Base-by-base conservation (phyloP, 257 asterid species). In the Przewalskia tangutica region DNA sequence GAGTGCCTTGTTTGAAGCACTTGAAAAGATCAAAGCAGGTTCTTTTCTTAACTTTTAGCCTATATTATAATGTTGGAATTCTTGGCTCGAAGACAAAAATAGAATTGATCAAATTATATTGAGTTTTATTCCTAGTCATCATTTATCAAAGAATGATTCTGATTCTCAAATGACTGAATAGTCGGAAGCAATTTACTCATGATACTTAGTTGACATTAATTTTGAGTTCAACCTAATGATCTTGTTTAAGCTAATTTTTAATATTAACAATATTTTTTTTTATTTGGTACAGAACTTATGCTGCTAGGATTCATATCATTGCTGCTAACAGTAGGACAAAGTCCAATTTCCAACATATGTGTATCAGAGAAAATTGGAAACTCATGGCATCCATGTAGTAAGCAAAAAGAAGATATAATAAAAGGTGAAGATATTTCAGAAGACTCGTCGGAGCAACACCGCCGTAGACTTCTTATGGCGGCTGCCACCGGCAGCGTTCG, bases 21-120 rank as follows among this genome's bases (percentile, higher is more conserved):
- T 95, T 5, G 99, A 93, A 58, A 95, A 93, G 90, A 84, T 95
- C 67, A 95, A 95, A 86, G 82, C 98, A 83, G 99, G 99, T 93
- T 82, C 16, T 7, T 9, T 13, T 44, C 42, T 46, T 64, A 12
- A 44, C 3, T 20, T 18, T 79, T 60, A 18, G 23, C 38, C 20
- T 36, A 4, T 44, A 42, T 5, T 23, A 16, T 11, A 38, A n/a
- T 48, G 13, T 12, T 12, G 5, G 14, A 51, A 3, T 11, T 27
- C 32, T 27, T 27, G 32, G 32, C 1, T 27, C 32, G 32, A 27
- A 1, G 32, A 27, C 1, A 27, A 27, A 27, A 27, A 27, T 27
- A 27, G 32, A 27, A 27, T 27, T 27, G 32, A 27, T 27, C 32
- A 27, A 27, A 27, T 27, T 27, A 27, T 27, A 27, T 27, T 27